These are phyloP conservation scores for Dillenia turbinata DNA, from an alignment of 164 flowering plant species.

Conservation along the genomic window DNA sequence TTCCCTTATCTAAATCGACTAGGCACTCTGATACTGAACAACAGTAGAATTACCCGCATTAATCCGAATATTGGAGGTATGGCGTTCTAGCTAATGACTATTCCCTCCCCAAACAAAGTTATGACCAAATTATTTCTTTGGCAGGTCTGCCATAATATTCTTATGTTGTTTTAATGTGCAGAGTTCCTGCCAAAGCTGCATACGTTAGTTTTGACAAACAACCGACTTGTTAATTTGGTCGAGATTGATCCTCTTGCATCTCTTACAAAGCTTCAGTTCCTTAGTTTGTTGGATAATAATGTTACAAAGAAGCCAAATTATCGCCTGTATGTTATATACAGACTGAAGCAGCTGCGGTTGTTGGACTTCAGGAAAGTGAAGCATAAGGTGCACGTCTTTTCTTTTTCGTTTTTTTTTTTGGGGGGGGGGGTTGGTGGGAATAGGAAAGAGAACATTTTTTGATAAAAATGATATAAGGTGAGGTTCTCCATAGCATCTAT, in stretches of 20 bases:
- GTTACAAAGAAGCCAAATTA: constrained; percentile 89
- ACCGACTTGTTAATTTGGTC: constrained; percentile 81
- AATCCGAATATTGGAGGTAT: constrained; percentile 84
- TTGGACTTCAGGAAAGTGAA: constrained; percentile 95
- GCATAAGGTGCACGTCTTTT: constrained; percentile 44
- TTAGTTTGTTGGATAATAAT: constrained; percentile 81
- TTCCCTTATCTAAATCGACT: constrained; percentile 74
- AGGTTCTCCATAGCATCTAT: too few species aligned
- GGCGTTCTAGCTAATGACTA: not conserved
- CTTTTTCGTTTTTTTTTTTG: not conserved
- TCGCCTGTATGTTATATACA: constrained; percentile 86
- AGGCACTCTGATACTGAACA: constrained; percentile 77
- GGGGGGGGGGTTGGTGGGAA: too few species aligned
- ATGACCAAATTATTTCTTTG: not conserved
- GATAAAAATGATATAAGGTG: too few species aligned
- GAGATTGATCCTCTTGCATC: constrained; percentile 97
- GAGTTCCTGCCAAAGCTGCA: constrained; percentile 90
- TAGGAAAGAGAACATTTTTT: too few species aligned
- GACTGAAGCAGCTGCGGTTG: constrained; percentile 68
- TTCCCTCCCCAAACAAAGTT: too few species aligned
- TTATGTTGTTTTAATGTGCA: constrained; percentile 30
- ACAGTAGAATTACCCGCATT: constrained; percentile 88
- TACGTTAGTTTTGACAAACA: constrained; percentile 87
- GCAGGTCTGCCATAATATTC: constrained; percentile 3
- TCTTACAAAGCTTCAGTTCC: constrained; percentile 72